Evolutionary conservation across 2,329 filamentous ascomycete species (phyloP).

Genomic region (Calonectria pteridis): DNA sequence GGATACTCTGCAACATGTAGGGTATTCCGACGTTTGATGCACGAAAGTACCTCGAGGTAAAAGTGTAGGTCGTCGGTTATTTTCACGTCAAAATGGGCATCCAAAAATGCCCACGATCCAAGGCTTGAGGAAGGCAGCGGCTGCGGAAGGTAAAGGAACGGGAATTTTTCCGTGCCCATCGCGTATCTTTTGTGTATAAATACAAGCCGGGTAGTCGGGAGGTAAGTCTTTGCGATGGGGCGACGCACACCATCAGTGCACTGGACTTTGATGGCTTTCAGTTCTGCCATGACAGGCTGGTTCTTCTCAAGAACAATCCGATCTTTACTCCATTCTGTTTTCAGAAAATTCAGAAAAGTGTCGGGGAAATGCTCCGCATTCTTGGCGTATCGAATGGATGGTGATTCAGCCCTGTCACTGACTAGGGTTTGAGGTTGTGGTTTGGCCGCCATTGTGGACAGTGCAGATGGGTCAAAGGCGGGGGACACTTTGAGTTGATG

Average conservation of each 20-base stretch:
- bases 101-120: background rate
- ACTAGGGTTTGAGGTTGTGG: background rate
- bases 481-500: background rate
- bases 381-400: background rate
- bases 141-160: background rate
- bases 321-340: background rate
- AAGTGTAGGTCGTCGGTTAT: background rate
- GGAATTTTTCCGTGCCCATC: background rate
- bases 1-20: conserved; percentile 25
- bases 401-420: background rate
- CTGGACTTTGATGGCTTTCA: background rate
- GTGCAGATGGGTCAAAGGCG: background rate
- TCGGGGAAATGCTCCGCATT: background rate
- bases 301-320: background rate
- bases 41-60: background rate
- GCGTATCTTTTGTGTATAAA: background rate
- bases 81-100: background rate
- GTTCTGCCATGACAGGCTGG: background rate
- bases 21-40: background rate
- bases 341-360: background rate
- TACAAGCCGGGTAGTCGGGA: background rate
- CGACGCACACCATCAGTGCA: background rate
- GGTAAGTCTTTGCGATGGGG: background rate
- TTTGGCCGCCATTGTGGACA: background rate
- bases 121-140: background rate